Percentiles rank a stretch among this genome's conserved stretches.
phyloP scores from a whole-genome alignment of 306 rosid genomes.

The Herpetospermum pedunculosum region DNA sequence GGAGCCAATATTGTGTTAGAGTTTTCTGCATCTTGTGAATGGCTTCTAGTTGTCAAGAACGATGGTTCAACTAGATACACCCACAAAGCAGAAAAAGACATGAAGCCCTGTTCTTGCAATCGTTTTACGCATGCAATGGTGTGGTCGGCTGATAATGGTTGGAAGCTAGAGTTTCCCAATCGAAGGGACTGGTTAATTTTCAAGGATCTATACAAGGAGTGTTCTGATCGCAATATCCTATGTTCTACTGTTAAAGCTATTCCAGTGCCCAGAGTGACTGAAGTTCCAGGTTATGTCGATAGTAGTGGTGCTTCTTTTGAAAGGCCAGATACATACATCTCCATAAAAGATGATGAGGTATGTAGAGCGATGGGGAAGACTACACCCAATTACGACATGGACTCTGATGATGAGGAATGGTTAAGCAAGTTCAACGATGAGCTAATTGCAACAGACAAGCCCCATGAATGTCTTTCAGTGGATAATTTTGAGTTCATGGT shows the following conservation, averaged over 20 bases:
- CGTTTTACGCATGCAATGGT: constrained; percentile 37
- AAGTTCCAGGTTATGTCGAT: constrained; percentile 35
- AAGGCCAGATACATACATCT: constrained; percentile 48
- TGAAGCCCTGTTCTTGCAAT: constrained; percentile 40
- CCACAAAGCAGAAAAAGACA: constrained; percentile 44
- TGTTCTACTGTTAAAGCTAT: constrained; percentile 27
- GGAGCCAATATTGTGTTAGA: constrained; percentile 38
- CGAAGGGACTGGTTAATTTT: constrained; percentile 45
- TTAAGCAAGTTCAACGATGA: constrained; percentile 31
- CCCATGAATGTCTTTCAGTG: constrained; percentile 30
- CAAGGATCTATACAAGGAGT: constrained; percentile 65
- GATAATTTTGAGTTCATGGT: constrained; percentile 55
- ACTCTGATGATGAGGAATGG: constrained; percentile 78
- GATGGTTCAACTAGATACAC: constrained; percentile 36
- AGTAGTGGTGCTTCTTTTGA: constrained; percentile 16
- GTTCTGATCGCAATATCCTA: constrained; percentile 39
- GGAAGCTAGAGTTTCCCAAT: constrained; percentile 64
- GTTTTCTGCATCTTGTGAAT: constrained; percentile 34
- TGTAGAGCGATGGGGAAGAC: constrained; percentile 42
- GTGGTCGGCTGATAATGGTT: constrained; percentile 28
- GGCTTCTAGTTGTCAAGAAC: constrained; percentile 58
- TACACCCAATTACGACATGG: constrained; percentile 63
- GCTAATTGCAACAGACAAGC: constrained; percentile 8
- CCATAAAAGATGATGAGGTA: constrained; percentile 41
- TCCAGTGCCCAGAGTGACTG: constrained; percentile 62